Percentiles rank a stretch among this genome's conserved stretches.
These are phyloP conservation scores for Myxozyma sirexii DNA, from an alignment of 805 yeast species.

Conservation along the genomic window DNA sequence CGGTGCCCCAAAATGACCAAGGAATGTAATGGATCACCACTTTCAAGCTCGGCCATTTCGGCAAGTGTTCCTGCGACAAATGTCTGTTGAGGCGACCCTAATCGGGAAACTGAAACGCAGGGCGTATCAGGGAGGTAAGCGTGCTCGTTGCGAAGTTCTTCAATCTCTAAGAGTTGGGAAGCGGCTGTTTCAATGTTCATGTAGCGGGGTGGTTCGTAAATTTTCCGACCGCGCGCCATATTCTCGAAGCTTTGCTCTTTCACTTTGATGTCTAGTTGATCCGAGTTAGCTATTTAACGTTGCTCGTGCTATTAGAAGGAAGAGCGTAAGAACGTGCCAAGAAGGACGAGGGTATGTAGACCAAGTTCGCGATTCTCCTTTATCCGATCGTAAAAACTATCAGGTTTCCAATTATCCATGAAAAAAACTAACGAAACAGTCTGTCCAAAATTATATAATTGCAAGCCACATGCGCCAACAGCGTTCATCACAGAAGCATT, in stretches of 20 bases:
- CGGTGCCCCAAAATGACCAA: conserved; percentile 87
- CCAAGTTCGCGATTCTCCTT: conserved; percentile 90
- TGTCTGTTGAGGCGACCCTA: conserved; percentile 81
- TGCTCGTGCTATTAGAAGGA: neutral
- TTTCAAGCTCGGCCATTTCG: conserved; percentile 77
- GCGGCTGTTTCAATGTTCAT: conserved; percentile 93
- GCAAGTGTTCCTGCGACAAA: conserved; percentile 83
- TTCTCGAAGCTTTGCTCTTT: conserved; percentile 95
- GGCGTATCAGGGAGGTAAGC: conserved; percentile 89
- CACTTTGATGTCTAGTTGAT: conserved; percentile 68
- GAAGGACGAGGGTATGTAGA: conserved; percentile 80
- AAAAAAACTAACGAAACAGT: conserved; percentile 96
- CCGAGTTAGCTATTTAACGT: neutral
- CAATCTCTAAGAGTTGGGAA: conserved; percentile 82
- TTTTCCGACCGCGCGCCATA: conserved; percentile 86
- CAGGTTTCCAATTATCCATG: conserved; percentile 95
- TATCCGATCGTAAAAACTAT: conserved; percentile 86
- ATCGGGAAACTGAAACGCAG: conserved; percentile 87
- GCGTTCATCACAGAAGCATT: conserved; percentile 98
- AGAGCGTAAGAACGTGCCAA: conserved; percentile 47
- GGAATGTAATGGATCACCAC: conserved; percentile 95
- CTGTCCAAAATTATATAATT: conserved; percentile 92
- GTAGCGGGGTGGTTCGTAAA: conserved; percentile 96
- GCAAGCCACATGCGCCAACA: conserved; percentile 96
- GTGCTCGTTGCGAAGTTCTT: conserved; percentile 69